Percentiles rank a stretch among this genome's conserved stretches.
Evolutionary conservation across 306 rosid genomes (phyloP).

Genomic region (Argentina anserina): DNA sequence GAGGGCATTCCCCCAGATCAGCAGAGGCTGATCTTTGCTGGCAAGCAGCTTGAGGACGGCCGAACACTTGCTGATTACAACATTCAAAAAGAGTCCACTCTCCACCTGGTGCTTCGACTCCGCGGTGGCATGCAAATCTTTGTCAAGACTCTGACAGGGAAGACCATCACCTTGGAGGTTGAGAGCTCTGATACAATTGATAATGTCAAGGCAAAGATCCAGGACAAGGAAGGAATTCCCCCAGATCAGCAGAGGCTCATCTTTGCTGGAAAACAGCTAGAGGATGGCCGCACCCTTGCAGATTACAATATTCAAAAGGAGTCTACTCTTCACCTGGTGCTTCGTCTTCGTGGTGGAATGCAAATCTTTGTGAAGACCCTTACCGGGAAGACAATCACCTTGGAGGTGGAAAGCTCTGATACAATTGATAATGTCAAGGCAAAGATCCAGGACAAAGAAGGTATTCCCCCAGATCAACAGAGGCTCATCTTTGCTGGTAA

Average conservation of each 20-base stretch:
- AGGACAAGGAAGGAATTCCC: conserved; percentile 23
- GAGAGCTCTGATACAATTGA: conserved; percentile 21
- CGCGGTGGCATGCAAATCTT: conserved; percentile 30
- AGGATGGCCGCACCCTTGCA: conserved; percentile 22
- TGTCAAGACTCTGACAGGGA: conserved; percentile 22
- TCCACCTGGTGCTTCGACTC: conserved; percentile 20
- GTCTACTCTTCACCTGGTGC: conserved; percentile 24
- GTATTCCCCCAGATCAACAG: conserved; percentile 22
- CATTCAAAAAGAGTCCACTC: conserved; percentile 24
- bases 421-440: conserved; percentile 27
- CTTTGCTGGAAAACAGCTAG: conserved; percentile 22
- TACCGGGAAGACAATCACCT: conserved; percentile 17
- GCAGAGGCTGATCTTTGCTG: conserved; percentile 24
- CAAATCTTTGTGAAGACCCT: conserved; percentile 22
- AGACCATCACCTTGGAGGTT: conserved; percentile 23
- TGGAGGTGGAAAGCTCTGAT: conserved; percentile 19
- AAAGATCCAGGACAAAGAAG: conserved; percentile 24
- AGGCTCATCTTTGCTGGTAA: conserved; percentile 24
- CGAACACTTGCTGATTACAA: conserved; percentile 13
- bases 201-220: conserved; percentile 24
- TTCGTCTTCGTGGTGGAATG: conserved; percentile 25
- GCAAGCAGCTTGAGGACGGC: conserved; percentile 24
- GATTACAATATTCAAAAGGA: conserved; percentile 27
- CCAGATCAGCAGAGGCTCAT: conserved; percentile 24
- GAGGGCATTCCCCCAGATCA: conserved; percentile 26